These are phyloP conservation scores for Prorocentrum cordatum DNA, from an alignment of 169 alveolate genomes.

Conservation along the genomic window DNA sequence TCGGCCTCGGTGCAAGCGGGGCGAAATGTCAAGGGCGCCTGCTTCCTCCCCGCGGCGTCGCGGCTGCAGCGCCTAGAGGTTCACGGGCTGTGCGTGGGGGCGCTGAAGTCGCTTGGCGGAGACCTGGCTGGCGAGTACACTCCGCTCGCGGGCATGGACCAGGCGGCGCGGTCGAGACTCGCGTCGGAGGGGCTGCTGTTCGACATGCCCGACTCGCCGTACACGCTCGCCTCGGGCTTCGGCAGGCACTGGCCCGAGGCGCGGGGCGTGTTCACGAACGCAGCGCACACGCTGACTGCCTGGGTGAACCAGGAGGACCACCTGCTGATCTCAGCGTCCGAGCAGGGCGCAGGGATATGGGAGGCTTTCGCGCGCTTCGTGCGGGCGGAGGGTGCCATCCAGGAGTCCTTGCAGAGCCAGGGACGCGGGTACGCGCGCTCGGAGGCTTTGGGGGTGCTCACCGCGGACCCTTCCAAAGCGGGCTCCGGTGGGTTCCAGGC, in stretches of 20 bases:
- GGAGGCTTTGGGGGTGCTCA: conserved; percentile 63
- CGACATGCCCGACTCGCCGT: conserved; percentile 72
- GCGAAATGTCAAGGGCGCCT: conserved; percentile 34
- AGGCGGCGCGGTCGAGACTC: conserved; percentile 56
- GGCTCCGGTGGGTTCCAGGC: conserved; percentile 77
- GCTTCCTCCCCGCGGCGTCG: conserved; percentile 1
- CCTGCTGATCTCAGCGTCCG: conserved; percentile 72
- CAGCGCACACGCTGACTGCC: conserved; percentile 71
- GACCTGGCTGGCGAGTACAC: conserved; percentile 72
- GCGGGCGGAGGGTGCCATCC: conserved; percentile 68
- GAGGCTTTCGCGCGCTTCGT: conserved; percentile 73
- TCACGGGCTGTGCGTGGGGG: not conserved
- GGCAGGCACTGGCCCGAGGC: conserved; percentile 77
- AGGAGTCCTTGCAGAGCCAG: conserved; percentile 45
- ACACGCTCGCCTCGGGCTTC: conserved; percentile 37
- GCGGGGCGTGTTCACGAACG: conserved; percentile 74
- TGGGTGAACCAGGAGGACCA: conserved; percentile 79
- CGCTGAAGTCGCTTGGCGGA: not conserved
- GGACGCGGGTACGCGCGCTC: conserved; percentile 66
- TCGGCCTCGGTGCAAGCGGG: conserved; percentile 63
- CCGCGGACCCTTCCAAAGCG: conserved; percentile 74
- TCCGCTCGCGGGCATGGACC: conserved; percentile 69
- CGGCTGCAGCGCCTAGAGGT: not conserved
- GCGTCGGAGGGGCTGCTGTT: conserved; percentile 73
- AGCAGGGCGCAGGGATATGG: conserved; percentile 73